A percentile compares a stretch with the other conserved stretches of the same genome.
Evolutionary conservation across 768 basidiomycete species (phyloP).

Genomic region (Lentinus brumalis): DNA sequence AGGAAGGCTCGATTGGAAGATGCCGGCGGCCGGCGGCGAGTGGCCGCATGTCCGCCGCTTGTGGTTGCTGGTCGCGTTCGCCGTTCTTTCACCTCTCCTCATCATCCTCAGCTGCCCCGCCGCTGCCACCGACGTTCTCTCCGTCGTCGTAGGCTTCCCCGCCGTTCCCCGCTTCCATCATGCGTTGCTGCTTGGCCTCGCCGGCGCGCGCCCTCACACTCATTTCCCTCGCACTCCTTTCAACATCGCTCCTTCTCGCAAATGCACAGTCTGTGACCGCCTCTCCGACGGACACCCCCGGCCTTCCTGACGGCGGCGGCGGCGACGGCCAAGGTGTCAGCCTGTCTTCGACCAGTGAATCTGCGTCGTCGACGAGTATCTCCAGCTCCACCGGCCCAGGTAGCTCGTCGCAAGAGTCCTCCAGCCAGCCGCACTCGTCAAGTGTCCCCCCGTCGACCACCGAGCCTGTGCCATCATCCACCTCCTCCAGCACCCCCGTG

Average conservation of each 20-base stretch:
- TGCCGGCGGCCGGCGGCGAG: too few species aligned
- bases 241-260: constrained; percentile 28
- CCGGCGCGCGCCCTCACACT: constrained; percentile 33
- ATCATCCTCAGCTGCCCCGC: constrained; percentile 7
- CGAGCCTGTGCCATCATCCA: neutral
- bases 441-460: constrained; percentile 6
- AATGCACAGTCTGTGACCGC: constrained; percentile 11
- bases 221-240: constrained; percentile 34
- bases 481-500: neutral
- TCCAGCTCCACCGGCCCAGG: neutral
- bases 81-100: neutral
- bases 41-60: too few species aligned
- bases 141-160: constrained; percentile 15
- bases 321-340: neutral
- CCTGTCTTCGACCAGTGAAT: neutral
- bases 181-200: constrained; percentile 30
- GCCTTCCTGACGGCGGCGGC: neutral
- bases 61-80: neutral
- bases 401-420: neutral
- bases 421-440: neutral
- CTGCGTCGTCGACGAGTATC: constrained; percentile 2
- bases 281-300: neutral
- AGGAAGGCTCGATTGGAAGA: too few species aligned
- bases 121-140: constrained; percentile 23
- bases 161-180: constrained; percentile 14